Conservation (phyloP, 352 stramenopile genomes). For the Aphanomyces invadans region DNA sequence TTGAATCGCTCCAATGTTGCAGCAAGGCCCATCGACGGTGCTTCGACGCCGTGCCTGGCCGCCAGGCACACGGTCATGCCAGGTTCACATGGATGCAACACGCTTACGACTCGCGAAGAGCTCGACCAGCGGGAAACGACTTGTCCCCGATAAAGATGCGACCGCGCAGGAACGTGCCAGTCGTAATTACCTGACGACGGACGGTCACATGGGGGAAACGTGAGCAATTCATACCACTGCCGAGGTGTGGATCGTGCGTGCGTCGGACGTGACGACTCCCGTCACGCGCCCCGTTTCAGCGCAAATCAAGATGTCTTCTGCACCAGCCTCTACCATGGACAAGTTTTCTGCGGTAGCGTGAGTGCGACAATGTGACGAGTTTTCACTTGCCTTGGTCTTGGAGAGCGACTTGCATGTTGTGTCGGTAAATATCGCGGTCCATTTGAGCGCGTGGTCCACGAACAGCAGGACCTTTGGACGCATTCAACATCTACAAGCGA, state of each 20-base stretch:
- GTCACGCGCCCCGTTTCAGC: conserved; percentile 52
- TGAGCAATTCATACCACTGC: conserved; percentile 49
- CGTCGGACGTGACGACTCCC: conserved; percentile 56
- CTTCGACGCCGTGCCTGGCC: conserved; percentile 72
- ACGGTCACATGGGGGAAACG: conserved; percentile 24
- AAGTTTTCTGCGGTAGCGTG: conserved; percentile 69
- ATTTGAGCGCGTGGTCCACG: conserved; percentile 91
- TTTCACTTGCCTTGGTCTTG: conserved; percentile 24
- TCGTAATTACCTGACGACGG: conserved; percentile 87
- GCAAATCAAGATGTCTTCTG: conserved; percentile 91
- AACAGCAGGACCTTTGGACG: conserved; percentile 85
- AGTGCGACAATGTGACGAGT: conserved; percentile 25
- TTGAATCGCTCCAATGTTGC: conserved; percentile 88
- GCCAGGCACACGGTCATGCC: background rate
- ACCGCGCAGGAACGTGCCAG: conserved; percentile 96
- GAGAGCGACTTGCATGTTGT: conserved; percentile 87
- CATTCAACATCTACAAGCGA: conserved; percentile 91
- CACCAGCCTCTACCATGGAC: conserved; percentile 88
- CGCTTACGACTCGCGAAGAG: conserved; percentile 65
- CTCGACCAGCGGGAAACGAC: conserved; percentile 88
- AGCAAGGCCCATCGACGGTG: conserved; percentile 91
- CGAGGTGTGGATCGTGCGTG: conserved; percentile 39
- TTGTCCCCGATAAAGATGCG: conserved; percentile 93
- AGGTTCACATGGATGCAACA: background rate
- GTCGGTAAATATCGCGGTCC: conserved; percentile 96